A percentile compares a stretch with the other conserved stretches of the same genome.
These are phyloP conservation scores for Phytopythium cucurbitacearum DNA, from an alignment of 352 stramenopile species.

Conservation along the genomic window DNA sequence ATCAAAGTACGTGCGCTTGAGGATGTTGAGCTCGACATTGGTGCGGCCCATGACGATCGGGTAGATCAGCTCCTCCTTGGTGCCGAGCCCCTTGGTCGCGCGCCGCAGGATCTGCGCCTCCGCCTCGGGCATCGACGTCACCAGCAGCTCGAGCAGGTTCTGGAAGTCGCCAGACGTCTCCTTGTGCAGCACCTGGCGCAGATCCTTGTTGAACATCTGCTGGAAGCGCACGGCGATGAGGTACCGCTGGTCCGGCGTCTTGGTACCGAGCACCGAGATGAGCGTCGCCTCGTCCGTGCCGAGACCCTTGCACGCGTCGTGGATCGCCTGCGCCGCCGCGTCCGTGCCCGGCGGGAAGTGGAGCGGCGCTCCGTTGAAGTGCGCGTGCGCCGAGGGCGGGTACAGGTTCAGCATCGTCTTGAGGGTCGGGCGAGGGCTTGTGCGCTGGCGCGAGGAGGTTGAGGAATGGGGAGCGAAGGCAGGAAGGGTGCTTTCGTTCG, in stretches of 20 bases:
- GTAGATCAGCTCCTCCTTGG: conserved; percentile 70
- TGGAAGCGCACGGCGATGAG: conserved; percentile 65
- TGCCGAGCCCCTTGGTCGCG: conserved; percentile 65
- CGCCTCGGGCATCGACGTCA: conserved; percentile 48
- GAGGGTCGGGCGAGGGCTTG: conserved; percentile 29
- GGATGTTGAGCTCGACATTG: conserved; percentile 66
- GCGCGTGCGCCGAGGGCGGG: conserved; percentile 54
- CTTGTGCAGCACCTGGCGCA: conserved; percentile 58
- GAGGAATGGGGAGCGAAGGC: no score
- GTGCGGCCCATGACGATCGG: conserved; percentile 61
- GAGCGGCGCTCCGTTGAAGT: conserved; percentile 44
- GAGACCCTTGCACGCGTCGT: conserved; percentile 61
- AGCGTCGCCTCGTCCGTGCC: conserved; percentile 58
- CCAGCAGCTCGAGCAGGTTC: conserved; percentile 56
- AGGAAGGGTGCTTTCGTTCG: no score
- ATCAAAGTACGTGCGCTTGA: conserved; percentile 80
- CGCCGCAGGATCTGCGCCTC: conserved; percentile 59
- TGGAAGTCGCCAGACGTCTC: conserved; percentile 65
- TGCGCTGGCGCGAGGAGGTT: no score
- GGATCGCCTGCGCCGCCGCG: conserved; percentile 42
- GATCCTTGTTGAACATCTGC: conserved; percentile 47
- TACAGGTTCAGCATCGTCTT: conserved; percentile 75
- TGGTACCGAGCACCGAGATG: conserved; percentile 40
- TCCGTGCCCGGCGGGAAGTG: conserved; percentile 47
- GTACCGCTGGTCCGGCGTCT: conserved; percentile 54